Base-by-base conservation (phyloP, 1,284 basidiomycete genomes). In the Microbotryum intermedium region DNA sequence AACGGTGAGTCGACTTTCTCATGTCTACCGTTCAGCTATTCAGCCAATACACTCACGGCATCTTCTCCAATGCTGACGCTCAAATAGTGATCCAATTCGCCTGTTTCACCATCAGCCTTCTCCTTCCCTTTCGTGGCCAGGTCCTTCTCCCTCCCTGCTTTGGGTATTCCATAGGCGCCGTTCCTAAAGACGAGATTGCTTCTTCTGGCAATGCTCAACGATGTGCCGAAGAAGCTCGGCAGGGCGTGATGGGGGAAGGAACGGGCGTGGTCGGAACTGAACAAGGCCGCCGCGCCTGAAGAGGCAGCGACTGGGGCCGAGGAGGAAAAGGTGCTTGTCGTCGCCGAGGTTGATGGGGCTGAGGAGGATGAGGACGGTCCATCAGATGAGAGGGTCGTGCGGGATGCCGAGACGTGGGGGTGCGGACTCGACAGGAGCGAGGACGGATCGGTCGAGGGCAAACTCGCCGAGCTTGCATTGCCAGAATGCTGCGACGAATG, bases 1-100 rank as follows among this genome's bases (percentile, higher is more conserved):
- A 85, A 70, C 90, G 87, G 71, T 91, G 87, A 55, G 88, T 88
- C 9, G n/a, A 90, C 84, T 71, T 87, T 85, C 0, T 87, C 84
- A 0, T 86, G 81, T 6, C 64, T 55, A 39, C 65, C 65, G 4
- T 69, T 65, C 3, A 72, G 60, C 26, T 71, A 71, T 51, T 70
- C 67, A 34, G 70, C 69, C 4, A 70, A 65, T 2, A 71, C 72
- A 71, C 72, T 58, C 50, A 65, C 60, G 3, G 67, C 59, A 42
- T 69, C 64, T 49, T 70, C 68, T 2, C 66, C 66, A 7, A 73
- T 70, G 4, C 74, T 66, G 55, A 74, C 72, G 43, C 72, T 67
- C 11, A 71, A 25, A 42, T 61, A 53, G 30, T 65, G 69, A 53
- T 65, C 68, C n/a, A 65, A 60, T 26, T 64, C 69, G 26, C 39